phyloP scores from a whole-genome alignment of 371 early-diverging fungal species.

The Chytridium lagenaria region DNA sequence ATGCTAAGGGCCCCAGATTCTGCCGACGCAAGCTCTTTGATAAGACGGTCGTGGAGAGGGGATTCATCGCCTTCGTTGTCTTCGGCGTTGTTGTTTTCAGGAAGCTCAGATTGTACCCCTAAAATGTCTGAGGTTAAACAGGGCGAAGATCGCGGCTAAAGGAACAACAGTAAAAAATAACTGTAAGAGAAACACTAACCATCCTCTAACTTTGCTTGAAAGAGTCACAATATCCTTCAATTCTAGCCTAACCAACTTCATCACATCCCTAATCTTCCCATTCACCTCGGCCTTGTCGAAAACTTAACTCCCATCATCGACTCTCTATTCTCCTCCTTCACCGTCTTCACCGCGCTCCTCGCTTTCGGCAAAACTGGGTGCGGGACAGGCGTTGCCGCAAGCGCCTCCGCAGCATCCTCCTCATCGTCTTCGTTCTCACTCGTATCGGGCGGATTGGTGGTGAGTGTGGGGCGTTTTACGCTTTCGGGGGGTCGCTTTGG shows the following conservation, averaged over 20 bases:
- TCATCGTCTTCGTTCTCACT: constrained; percentile 5
- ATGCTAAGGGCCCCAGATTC: background rate
- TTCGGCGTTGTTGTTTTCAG: background rate
- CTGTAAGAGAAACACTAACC: too few relatives aligned
- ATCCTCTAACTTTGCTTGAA: background rate
- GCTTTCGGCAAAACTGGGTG: background rate
- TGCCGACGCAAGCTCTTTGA: background rate
- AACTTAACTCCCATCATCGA: background rate
- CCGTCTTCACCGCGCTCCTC: background rate
- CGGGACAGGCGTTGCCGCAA: constrained; percentile 12
- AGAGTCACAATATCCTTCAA: background rate
- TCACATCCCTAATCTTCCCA: constrained; percentile 1
- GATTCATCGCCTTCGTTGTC: background rate
- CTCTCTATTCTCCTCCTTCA: background rate
- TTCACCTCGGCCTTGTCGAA: background rate
- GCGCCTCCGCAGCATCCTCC: constrained; percentile 8
- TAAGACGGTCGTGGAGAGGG: background rate
- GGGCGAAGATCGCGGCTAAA: too few relatives aligned
- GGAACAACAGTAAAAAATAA: too few relatives aligned
- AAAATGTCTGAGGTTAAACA: too few relatives aligned
- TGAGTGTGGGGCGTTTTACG: background rate
- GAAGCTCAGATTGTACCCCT: background rate
- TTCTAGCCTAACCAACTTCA: background rate
- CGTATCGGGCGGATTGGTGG: background rate
- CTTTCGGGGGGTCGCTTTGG: constrained; percentile 3